Evolutionary conservation across 176 grass and related monocot species (phyloP).

Genomic region (Hyparrhenia diplandra): DNA sequence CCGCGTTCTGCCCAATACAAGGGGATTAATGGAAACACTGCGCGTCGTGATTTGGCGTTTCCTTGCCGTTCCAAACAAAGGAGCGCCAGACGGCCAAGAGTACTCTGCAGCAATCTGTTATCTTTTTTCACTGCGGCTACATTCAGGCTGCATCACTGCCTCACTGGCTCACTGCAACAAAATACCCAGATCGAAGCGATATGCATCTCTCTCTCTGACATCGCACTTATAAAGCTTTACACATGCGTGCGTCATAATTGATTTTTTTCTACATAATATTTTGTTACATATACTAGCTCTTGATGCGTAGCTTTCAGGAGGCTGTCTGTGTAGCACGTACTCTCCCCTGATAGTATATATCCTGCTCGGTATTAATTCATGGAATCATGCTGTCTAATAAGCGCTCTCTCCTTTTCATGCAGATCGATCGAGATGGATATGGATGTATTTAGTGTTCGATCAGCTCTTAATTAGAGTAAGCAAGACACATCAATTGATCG

Average conservation of each 20-base stretch:
- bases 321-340: not conserved
- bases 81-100: not conserved
- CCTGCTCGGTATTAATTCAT: not conserved
- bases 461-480: not conserved
- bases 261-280: not conserved
- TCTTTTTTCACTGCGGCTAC: not conserved
- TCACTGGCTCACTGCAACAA: slow-evolving; percentile 36
- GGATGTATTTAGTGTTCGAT: not conserved
- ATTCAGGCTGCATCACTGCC: slow-evolving; percentile 24
- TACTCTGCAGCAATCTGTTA: slow-evolving; percentile 21
- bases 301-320: slow-evolving; percentile 9
- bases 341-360: not conserved
- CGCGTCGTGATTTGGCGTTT: not conserved
- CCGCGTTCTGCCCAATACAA: not conserved
- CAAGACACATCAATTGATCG: slow-evolving; percentile 24
- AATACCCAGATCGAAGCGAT: slow-evolving; percentile 29
- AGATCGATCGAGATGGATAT: no score
- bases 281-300: not conserved
- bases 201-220: slow-evolving; percentile 21
- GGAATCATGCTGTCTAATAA: not conserved
- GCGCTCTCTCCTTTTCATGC: not conserved
- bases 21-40: not conserved
- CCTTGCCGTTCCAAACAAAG: not conserved
- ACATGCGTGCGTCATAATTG: slow-evolving; percentile 18
- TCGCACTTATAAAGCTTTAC: slow-evolving; percentile 9